Evolutionary conservation across 192 early-diverging fungal genomes (phyloP), one percentile per base, ranked within the genome.

Genomic region (Coemansia sp.): DNA sequence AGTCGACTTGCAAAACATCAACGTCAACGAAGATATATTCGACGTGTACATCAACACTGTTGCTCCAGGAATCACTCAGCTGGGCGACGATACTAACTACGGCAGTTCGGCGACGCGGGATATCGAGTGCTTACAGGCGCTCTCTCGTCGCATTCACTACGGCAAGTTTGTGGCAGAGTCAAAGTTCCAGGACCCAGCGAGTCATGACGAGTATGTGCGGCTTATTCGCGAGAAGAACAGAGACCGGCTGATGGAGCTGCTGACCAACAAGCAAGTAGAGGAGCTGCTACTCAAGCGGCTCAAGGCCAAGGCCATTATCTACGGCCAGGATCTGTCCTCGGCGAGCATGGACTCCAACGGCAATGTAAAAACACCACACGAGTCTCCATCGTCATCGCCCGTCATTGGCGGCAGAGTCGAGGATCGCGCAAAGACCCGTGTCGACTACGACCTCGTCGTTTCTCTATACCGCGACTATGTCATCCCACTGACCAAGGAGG

Each of bases 151-250:
- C 61, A 97, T 99, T 67, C 97, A 99, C 81, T 96, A 94, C 65
- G 97, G 95, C 53, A 98, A 97, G 74, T 99, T 95, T 73, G 92
- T 97, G 29, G 96, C 96, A 24, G 97, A 99, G 75, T 90, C 95
- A 22, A 99, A 99, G 82, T 99, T 99, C 80, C 89, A 85, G 64
- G 95, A 91, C 76, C 90, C 86, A 37, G 69, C 63, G 51, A 70
- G 76, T n/a, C 95, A 94, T 68, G 82, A 85, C 41, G 76, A 86
- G 66, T 97, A 96, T 63, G 92, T 96, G 17, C 66, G 65, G 17
- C 74, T 90, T 37, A 97, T 97, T 71, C 78, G 88, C 60, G 75
- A 79, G 38, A 67, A 86, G 46, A 93, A 99, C 63, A 76, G 88
- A 14, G 85, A 90, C 7, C 90, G 87, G 4, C 87, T 98, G 49